Conservation (phyloP, 2,329 filamentous ascomycete genomes). For the Colletotrichum tofieldiae region DNA sequence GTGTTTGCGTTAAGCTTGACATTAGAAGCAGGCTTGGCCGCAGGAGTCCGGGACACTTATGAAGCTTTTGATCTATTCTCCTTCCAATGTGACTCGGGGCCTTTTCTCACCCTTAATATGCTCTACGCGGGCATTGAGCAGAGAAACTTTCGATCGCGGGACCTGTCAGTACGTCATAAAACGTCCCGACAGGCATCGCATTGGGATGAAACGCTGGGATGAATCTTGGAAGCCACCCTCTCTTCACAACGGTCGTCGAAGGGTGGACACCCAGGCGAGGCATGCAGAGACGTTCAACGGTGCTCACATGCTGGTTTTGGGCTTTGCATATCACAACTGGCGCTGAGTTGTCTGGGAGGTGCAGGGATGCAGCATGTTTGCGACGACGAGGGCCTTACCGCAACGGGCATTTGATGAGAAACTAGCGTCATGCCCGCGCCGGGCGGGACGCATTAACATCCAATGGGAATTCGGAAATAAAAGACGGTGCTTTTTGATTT, state of each 20-base stretch:
- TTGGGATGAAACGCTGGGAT: conserved; percentile 42
- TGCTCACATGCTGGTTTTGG: background rate
- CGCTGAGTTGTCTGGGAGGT: conserved; percentile 26
- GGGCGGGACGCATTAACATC: conserved; percentile 22
- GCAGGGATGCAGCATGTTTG: conserved; percentile 24
- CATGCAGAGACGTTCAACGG: conserved; percentile 4
- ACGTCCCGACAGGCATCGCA: conserved; percentile 20
- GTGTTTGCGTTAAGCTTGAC: background rate
- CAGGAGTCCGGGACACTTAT: conserved; percentile 1
- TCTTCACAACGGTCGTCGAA: conserved; percentile 16
- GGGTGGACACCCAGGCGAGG: background rate
- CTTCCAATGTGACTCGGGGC: background rate
- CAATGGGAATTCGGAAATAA: background rate
- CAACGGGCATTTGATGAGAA: conserved; percentile 41
- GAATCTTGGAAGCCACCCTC: conserved; percentile 19
- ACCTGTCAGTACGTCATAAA: conserved; percentile 41
- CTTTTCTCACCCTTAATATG: conserved; percentile 35
- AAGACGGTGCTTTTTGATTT: background rate
- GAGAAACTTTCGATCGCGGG: conserved; percentile 27
- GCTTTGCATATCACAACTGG: conserved; percentile 3
- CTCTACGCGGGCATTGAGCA: conserved; percentile 19
- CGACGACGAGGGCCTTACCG: conserved; percentile 34
- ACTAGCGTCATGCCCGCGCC: conserved; percentile 40
- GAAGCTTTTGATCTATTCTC: background rate
- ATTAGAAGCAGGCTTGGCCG: background rate